Evolutionary conservation across 225 moss, liverwort and hornwort genomes (phyloP).

Genomic region (Physcomitrium patens): DNA sequence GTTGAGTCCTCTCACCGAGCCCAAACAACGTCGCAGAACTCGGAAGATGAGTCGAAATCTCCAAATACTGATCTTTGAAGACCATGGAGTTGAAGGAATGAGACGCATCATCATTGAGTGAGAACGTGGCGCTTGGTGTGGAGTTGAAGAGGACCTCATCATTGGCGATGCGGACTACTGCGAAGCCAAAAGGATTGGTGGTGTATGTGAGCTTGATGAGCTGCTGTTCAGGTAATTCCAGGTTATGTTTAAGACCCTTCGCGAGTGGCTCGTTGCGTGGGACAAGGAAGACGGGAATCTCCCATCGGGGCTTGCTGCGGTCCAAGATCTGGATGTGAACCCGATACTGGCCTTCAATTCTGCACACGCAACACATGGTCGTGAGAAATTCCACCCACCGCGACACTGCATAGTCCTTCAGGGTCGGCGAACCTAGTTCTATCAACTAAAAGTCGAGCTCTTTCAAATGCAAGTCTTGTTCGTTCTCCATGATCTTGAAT

Average conservation of each 20-base stretch:
- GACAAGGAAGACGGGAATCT: conserved; percentile 41
- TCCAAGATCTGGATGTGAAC: conserved; percentile 51
- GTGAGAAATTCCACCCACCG: not conserved
- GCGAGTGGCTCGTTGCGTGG: conserved; percentile 45
- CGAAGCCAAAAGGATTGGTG: conserved; percentile 79
- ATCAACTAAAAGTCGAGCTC: too few species aligned
- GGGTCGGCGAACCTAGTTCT: too few species aligned
- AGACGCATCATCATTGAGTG: conserved; percentile 7
- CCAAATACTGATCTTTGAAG: conserved; percentile 94
- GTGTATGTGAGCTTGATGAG: conserved; percentile 69
- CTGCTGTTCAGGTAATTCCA: conserved; percentile 36
- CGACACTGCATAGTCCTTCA: too few species aligned
- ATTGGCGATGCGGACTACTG: conserved; percentile 62
- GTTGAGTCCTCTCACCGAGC: conserved; percentile 86
- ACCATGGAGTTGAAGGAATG: conserved; percentile 68
- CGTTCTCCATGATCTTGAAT: too few species aligned
- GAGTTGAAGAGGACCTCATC: conserved; percentile 93
- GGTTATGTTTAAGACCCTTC: conserved; percentile 10
- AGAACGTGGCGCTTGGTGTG: conserved; percentile 44
- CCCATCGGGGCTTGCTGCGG: conserved; percentile 37
- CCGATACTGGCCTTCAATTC: conserved; percentile 61
- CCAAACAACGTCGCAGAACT: conserved; percentile 65
- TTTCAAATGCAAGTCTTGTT: too few species aligned
- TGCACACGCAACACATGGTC: conserved; percentile 13
- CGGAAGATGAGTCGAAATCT: conserved; percentile 79